Base-by-base conservation (phyloP, 208 protist genomes). In the Dictyostelium gargantuum region DNA sequence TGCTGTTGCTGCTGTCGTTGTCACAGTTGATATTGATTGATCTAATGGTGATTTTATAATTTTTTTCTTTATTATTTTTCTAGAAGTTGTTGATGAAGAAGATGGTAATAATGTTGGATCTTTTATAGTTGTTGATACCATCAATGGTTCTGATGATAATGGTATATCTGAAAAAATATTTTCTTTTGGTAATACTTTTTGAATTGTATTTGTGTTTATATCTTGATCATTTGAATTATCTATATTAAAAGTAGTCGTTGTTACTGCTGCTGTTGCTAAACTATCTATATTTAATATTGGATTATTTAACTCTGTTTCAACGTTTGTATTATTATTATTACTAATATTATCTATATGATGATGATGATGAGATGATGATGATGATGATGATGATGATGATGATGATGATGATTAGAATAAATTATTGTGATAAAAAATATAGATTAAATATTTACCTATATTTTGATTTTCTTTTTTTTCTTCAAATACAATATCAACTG, bases 141-240 rank as follows among this genome's bases (percentile, higher is more conserved):
- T 74, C 17, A 86, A 48, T 79, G 82, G 82, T 26, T 77, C 48
- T 1, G 44, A 79, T 46, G 48, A 68, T 13, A 89, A 17, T 32
- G 52, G 63, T 63, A 89, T 89, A 46, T 89, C 50, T 21, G 82
- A 29, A 52, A 89, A 89, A 48, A 89, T 54, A 68, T 50, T 54
- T 56, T 89, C 82, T 70, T 89, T 89, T 48, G 46, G 66, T n/a
- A 19, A 29, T 32, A 73, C 66, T 75, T 10, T 75, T 26, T 38
- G 35, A 10, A 40, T 26, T 73, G 35, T 42, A 42, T 9, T 26
- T 42, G 66, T 68, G 23, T 19, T 68, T 68, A n/a, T n/a, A n/a
- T n/a, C n/a, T n/a, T n/a, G n/a, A n/a, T n/a, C n/a, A n/a, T n/a
- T n/a, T n/a, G n/a, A n/a, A n/a, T n/a, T n/a, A n/a, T n/a, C n/a